phyloP scores from a whole-genome alignment of 495 filamentous ascomycete species.

The Filosporella fistucella region DNA sequence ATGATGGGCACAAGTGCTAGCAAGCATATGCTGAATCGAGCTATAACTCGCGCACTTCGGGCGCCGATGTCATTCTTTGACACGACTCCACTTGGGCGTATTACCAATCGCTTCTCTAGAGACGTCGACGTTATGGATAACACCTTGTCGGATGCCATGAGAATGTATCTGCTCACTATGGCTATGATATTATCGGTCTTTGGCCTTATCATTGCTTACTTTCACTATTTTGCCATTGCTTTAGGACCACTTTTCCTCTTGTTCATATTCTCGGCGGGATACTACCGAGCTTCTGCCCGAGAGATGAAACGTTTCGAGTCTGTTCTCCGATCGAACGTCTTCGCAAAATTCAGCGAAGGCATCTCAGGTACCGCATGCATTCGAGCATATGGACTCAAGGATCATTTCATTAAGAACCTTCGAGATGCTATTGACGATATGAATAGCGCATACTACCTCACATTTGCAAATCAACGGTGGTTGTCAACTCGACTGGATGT shows the following conservation, averaged over 20 bases:
- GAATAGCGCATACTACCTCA: constrained; percentile 91
- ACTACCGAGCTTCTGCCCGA: constrained; percentile 86
- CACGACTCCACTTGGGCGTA: constrained; percentile 91
- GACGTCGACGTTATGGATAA: constrained; percentile 97
- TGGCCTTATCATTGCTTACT: constrained; percentile 84
- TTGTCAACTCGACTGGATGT: constrained; percentile 77
- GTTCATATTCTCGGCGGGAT: constrained; percentile 79
- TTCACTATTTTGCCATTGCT: constrained; percentile 90
- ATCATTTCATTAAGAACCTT: constrained; percentile 66
- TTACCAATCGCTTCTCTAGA: constrained; percentile 94
- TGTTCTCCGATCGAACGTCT: constrained; percentile 79
- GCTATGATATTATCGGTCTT: constrained; percentile 77
- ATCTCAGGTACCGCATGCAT: constrained; percentile 80
- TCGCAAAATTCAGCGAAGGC: constrained; percentile 87
- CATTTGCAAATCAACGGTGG: constrained; percentile 93
- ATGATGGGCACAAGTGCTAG: constrained; percentile 76
- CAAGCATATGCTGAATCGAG: constrained; percentile 77
- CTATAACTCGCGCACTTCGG: constrained; percentile 73
- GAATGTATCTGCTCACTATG: constrained; percentile 87
- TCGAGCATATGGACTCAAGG: constrained; percentile 78
- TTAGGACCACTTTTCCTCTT: constrained; percentile 74
- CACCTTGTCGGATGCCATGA: constrained; percentile 80
- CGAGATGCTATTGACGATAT: constrained; percentile 75
- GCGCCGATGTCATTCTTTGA: constrained; percentile 98
- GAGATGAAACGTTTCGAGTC: constrained; percentile 94